Evolutionary conservation across 768 basidiomycete species (phyloP).

Genomic region (Leccinum pellstonianum): DNA sequence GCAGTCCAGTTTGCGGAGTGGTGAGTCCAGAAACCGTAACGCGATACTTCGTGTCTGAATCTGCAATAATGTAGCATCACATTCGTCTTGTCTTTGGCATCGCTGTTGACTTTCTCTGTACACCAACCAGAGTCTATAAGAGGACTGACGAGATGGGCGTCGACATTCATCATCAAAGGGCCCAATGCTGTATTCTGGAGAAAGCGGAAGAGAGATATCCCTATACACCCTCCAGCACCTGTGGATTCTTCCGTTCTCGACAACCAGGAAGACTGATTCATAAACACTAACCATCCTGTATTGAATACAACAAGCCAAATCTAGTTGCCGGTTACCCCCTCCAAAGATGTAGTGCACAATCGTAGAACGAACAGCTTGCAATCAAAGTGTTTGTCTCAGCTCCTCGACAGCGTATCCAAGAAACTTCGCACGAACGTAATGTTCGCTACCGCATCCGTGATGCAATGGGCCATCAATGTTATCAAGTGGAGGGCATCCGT

Average conservation of each 20-base stretch:
- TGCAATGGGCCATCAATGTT: constrained; percentile 46
- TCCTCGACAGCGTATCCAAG: constrained; percentile 38
- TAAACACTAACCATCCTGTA: not conserved
- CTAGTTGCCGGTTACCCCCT: constrained; percentile 43
- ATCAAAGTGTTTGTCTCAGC: constrained; percentile 47
- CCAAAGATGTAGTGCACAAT: constrained; percentile 84
- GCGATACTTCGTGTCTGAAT: constrained; percentile 10
- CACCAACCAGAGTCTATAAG: constrained; percentile 66
- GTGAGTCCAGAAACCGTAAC: constrained; percentile 36
- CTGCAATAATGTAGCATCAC: constrained; percentile 41
- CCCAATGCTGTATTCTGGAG: constrained; percentile 56
- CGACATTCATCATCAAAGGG: constrained; percentile 65
- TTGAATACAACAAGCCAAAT: not conserved
- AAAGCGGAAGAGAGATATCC: constrained; percentile 24
- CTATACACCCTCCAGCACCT: constrained; percentile 13
- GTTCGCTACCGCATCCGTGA: constrained; percentile 50
- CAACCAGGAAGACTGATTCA: not conserved
- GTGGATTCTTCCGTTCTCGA: not conserved
- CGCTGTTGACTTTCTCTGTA: constrained; percentile 59
- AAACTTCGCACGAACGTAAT: constrained; percentile 43
- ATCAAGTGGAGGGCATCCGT: constrained; percentile 41
- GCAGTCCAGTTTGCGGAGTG: constrained; percentile 48
- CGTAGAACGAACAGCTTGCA: constrained; percentile 95
- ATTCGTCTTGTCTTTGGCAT: constrained; percentile 64
- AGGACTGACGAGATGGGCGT: constrained; percentile 71